Conservation (phyloP, 139 green algal species). For the Yamagishiella unicocca region DNA sequence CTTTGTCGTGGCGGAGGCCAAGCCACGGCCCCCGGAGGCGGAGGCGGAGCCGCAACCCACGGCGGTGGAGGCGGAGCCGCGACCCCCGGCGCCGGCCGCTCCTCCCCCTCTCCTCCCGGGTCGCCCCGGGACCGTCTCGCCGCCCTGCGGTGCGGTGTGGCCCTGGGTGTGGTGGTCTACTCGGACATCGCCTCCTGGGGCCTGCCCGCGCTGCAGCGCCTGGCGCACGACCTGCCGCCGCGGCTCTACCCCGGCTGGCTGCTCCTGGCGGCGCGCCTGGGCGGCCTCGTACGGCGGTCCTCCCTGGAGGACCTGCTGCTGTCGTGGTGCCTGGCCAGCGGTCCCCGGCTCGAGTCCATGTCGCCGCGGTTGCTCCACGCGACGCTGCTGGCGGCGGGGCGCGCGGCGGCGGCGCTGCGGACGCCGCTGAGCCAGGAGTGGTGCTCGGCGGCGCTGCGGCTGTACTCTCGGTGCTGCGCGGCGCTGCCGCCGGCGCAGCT, state of each 20-base stretch:
- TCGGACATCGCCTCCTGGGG: background rate
- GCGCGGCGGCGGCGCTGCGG: background rate
- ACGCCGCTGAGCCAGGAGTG: background rate
- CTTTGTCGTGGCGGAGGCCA: too few species aligned
- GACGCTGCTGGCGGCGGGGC: constrained; percentile 5
- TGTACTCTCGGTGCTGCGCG: background rate
- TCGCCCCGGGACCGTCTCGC: constrained; percentile 22
- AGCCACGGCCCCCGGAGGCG: too few species aligned
- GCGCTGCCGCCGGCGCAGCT: constrained; percentile 17
- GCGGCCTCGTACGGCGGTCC: background rate
- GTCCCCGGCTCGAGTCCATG: background rate
- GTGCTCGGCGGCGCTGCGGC: background rate
- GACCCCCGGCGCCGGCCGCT: background rate
- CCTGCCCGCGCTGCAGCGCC: background rate
- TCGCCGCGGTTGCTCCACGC: constrained; percentile 6
- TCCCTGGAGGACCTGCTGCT: constrained; percentile 31
- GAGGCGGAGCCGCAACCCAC: background rate
- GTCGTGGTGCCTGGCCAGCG: constrained; percentile 1
- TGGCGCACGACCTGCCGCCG: constrained; percentile 19
- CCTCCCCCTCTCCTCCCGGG: too few species aligned
- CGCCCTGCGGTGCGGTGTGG: background rate
- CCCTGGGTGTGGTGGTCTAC: background rate
- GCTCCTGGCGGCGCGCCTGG: background rate
- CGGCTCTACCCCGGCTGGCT: constrained; percentile 12
- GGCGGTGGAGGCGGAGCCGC: background rate